Conservation (phyloP, 1,284 basidiomycete genomes). For the Fomitopsis pinicola region DNA sequence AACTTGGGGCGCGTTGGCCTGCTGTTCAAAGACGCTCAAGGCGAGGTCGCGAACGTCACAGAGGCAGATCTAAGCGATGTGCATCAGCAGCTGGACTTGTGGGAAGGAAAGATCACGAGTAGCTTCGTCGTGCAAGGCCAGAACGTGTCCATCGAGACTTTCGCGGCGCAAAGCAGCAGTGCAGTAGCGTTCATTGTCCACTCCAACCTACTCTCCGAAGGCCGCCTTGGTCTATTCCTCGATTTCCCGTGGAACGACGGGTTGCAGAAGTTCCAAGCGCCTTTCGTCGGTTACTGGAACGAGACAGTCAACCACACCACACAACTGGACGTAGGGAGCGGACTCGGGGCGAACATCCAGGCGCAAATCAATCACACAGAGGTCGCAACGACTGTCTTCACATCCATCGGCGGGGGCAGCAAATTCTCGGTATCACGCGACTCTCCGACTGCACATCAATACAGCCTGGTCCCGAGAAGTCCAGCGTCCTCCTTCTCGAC, state of each 20-base stretch:
- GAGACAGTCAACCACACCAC: slow-evolving; percentile 46
- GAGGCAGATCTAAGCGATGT: slow-evolving; percentile 35
- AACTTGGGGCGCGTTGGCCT: slow-evolving; percentile 51
- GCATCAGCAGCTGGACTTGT: slow-evolving; percentile 47
- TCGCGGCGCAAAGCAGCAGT: slow-evolving; percentile 37
- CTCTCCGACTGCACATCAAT: slow-evolving; percentile 38
- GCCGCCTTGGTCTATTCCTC: slow-evolving; percentile 45
- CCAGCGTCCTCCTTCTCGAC: slow-evolving; percentile 28
- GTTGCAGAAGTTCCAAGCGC: slow-evolving; percentile 47
- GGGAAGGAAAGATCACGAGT: slow-evolving; percentile 50
- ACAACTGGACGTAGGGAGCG: slow-evolving; percentile 20
- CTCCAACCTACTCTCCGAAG: slow-evolving; percentile 37
- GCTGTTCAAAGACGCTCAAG: slow-evolving; percentile 32
- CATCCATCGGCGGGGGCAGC: slow-evolving; percentile 38
- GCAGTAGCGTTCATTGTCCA: slow-evolving; percentile 37
- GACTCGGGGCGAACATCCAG: slow-evolving; percentile 19
- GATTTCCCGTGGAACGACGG: slow-evolving; percentile 65
- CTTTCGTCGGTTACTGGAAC: slow-evolving; percentile 52
- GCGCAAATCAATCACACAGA: slow-evolving; percentile 42
- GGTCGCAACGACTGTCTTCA: slow-evolving; percentile 39
- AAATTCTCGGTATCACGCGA: slow-evolving; percentile 39
- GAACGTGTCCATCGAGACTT: slow-evolving; percentile 36
- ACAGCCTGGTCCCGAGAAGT: slow-evolving; percentile 31
- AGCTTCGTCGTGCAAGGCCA: slow-evolving; percentile 35
- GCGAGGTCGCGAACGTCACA: slow-evolving; percentile 30